Percentiles rank a stretch among this genome's conserved stretches.
These are phyloP conservation scores for Lecanicillium sp. DNA, from an alignment of 2,329 filamentous ascomycete species.

Conservation along the genomic window DNA sequence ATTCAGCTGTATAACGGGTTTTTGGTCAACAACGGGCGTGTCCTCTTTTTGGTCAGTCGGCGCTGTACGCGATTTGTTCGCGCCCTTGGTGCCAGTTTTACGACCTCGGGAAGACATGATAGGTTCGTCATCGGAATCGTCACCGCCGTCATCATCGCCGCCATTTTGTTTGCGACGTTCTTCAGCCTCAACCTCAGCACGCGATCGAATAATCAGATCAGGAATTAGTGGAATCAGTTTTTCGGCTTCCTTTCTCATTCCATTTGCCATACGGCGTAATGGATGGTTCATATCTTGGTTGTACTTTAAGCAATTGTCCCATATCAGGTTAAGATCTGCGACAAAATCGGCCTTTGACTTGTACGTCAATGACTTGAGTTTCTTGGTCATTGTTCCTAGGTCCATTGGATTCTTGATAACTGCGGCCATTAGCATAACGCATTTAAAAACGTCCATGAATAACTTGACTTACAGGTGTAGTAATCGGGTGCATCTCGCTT, in stretches of 20 bases:
- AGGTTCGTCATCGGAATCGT: conserved; percentile 93
- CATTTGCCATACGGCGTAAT: conserved; percentile 83
- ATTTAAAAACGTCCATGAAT: conserved; percentile 15
- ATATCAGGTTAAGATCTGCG: conserved; percentile 86
- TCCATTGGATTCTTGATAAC: conserved; percentile 98
- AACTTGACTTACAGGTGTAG: conserved; percentile 61
- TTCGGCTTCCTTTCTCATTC: conserved; percentile 96
- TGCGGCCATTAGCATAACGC: conserved; percentile 27
- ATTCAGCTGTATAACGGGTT: conserved; percentile 62
- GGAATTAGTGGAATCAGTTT: conserved; percentile 93
- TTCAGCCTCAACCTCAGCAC: conserved; percentile 88
- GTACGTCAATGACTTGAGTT: conserved; percentile 71
- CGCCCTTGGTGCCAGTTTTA: conserved; percentile 70
- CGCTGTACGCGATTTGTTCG: conserved; percentile 69
- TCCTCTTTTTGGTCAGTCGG: conserved; percentile 67
- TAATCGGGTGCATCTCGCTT: conserved; percentile 97
- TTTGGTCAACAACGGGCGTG: conserved; percentile 68
- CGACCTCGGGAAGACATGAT: conserved; percentile 96
- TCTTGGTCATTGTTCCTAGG: conserved; percentile 96
- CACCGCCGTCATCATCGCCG: conserved; percentile 70
- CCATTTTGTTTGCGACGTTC: conserved; percentile 80
- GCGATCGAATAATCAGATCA: conserved; percentile 80
- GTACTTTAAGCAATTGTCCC: conserved; percentile 94
- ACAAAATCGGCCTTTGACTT: conserved; percentile 94
- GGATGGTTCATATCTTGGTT: conserved; percentile 86